phyloP scores from a whole-genome alignment of 345 rosid species.

The Gossypium ekmanianum region DNA sequence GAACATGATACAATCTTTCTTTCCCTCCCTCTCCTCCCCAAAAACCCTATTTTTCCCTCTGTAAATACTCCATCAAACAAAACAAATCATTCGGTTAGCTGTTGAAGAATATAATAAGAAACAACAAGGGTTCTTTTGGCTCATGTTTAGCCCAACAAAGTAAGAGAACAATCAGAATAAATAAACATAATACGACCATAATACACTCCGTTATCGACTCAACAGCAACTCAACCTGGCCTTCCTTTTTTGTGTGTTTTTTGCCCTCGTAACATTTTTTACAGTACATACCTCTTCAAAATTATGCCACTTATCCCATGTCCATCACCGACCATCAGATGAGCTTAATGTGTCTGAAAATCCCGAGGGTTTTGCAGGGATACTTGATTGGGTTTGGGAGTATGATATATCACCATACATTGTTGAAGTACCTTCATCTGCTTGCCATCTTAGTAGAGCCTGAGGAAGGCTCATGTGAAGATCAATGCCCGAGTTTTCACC shows the following conservation, averaged over 20 bases:
- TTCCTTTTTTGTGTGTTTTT: not conserved
- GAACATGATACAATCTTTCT: slow-evolving; percentile 2
- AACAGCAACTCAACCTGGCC: not conserved
- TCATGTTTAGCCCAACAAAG: slow-evolving; percentile 1
- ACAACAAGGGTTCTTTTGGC: slow-evolving; percentile 10
- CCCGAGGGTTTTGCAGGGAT: slow-evolving; percentile 55
- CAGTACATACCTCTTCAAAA: slow-evolving; percentile 18
- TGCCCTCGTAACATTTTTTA: not conserved
- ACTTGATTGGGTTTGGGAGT: slow-evolving; percentile 65
- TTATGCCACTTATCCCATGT: not conserved
- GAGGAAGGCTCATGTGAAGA: slow-evolving; percentile 77
- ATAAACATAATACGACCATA: not conserved
- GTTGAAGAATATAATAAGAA: slow-evolving; percentile 18
- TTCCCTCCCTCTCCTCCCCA: not conserved
- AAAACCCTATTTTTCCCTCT: not conserved
- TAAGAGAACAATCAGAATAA: not conserved
- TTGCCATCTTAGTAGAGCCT: slow-evolving; percentile 84
- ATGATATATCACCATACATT: slow-evolving; percentile 39
- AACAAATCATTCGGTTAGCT: slow-evolving; percentile 23
- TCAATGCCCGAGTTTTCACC: slow-evolving; percentile 59
- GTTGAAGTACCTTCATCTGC: slow-evolving; percentile 66
- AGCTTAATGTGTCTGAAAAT: slow-evolving; percentile 55
- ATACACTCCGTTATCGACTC: not conserved
- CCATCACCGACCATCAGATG: slow-evolving; percentile 62
- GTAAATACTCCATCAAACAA: slow-evolving; percentile 4